These are phyloP conservation scores for Podaxis sp. DNA, from an alignment of 768 basidiomycete genomes.

Conservation along the genomic window DNA sequence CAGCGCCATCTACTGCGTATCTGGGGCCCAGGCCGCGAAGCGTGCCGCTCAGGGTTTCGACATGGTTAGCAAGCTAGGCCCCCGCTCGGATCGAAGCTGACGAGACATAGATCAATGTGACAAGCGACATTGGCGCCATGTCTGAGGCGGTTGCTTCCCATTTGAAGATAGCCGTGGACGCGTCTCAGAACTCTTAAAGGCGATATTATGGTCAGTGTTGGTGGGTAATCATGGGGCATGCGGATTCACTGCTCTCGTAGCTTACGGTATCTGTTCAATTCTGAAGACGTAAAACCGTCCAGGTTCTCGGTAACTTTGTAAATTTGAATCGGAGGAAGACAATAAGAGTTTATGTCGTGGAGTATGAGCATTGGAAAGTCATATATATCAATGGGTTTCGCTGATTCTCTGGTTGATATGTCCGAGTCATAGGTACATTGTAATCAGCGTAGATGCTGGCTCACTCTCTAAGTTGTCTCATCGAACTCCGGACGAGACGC, in stretches of 20 bases:
- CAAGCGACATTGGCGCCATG: slow-evolving; percentile 42
- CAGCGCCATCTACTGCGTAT: slow-evolving; percentile 28
- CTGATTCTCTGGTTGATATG: background rate
- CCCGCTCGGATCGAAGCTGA: background rate
- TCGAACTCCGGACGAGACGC: no score
- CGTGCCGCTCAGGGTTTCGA: slow-evolving; percentile 28
- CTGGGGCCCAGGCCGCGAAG: slow-evolving; percentile 24
- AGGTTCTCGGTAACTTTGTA: background rate
- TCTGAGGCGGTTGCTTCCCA: slow-evolving; percentile 31
- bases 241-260: background rate
- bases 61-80: slow-evolving; percentile 20
- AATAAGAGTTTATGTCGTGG: background rate
- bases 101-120: slow-evolving; percentile 47
- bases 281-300: background rate
- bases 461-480: no score
- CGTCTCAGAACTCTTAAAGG: background rate
- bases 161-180: slow-evolving; percentile 20
- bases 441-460: no score
- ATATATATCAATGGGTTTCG: background rate
- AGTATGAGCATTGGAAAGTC: background rate
- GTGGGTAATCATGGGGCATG: background rate
- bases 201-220: background rate
- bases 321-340: background rate
- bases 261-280: background rate
- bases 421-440: background rate